Percentiles rank a stretch among this genome's conserved stretches.
These are phyloP conservation scores for Cyclotella cryptica DNA, from an alignment of 108 stramenopile genomes.

Conservation along the genomic window DNA sequence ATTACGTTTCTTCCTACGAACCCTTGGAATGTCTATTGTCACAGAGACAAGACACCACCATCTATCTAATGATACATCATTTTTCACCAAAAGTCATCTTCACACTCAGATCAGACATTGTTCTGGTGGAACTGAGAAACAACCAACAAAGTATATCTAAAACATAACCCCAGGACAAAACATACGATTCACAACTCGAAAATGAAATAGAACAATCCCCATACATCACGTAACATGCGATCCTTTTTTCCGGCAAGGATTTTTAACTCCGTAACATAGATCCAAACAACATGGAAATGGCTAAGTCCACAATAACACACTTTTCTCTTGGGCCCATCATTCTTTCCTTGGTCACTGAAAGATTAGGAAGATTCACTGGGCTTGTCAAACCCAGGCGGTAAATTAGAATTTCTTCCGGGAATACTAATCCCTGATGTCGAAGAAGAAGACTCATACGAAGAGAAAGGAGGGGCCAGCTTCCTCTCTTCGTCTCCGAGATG, in stretches of 20 bases:
- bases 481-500: neutral
- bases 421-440: neutral
- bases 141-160: neutral
- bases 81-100: neutral
- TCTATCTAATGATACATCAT: slow-evolving; percentile 13
- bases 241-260: neutral
- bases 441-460: neutral
- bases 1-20: neutral
- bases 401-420: slow-evolving; percentile 3
- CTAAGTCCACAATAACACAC: neutral
- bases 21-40: neutral
- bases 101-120: slow-evolving; percentile 2
- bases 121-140: neutral
- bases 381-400: slow-evolving; percentile 23
- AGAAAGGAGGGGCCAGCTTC: neutral
- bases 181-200: neutral
- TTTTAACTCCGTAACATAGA: neutral
- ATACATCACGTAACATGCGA: neutral
- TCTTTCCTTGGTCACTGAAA: too few relatives aligned
- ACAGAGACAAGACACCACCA: slow-evolving; percentile 13
- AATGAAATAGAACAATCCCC: neutral
- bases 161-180: slow-evolving; percentile 12
- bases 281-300: slow-evolving; percentile 1
- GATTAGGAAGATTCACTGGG: neutral
- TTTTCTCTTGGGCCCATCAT: neutral